Base-by-base conservation (phyloP, 345 rosid genomes). In the Nasturtium officinale region DNA sequence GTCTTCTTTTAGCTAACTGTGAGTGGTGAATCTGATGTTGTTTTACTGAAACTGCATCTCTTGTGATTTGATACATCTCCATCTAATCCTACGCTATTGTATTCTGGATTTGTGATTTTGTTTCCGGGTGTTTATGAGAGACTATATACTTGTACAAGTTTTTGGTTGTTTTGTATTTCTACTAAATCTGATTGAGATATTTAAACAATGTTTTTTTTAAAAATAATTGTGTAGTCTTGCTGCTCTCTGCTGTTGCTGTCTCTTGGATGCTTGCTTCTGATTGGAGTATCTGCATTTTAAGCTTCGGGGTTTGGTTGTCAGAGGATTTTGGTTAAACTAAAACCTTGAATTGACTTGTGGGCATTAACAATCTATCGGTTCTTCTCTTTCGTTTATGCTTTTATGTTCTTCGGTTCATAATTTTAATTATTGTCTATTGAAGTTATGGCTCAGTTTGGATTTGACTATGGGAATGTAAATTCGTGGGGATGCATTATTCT, bases 171-270 rank as follows among this genome's bases (percentile, higher is more conserved):
- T 4, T 18, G 40, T 37, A 10, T 37, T 37, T 37, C 4, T 9
- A 11, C 2, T 26, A 29, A 10, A 28, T 21, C 50, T 64, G 62
- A 60, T 20, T 29, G 43, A 55, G 15, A n/a, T 30, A n/a, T 62
- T n/a, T 56, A 18, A 25, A 54, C 10, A 16, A 51, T 52, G 10
- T 9, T 61, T 48, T 38, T 3, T 2, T n/a, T n/a, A n/a, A n/a
- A n/a, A n/a, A n/a, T n/a, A 0, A 13, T 57, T n/a, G 10, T 80
- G 70, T 83, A 85, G 89, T 70, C 79, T 83, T 77, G 85, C 86
- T 71, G 89, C 76, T 53, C 64, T 71, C 17, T 74, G 77, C 38
- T 67, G 83, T 71, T 75, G 79, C 59, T 77, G 81, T 65, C 72
- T 77, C n/a, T 42, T 77, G 73, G 79, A 79, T 47, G 74, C 62